Base-by-base conservation (phyloP, 2,329 filamentous ascomycete genomes). In the Exserohilum turcica region DNA sequence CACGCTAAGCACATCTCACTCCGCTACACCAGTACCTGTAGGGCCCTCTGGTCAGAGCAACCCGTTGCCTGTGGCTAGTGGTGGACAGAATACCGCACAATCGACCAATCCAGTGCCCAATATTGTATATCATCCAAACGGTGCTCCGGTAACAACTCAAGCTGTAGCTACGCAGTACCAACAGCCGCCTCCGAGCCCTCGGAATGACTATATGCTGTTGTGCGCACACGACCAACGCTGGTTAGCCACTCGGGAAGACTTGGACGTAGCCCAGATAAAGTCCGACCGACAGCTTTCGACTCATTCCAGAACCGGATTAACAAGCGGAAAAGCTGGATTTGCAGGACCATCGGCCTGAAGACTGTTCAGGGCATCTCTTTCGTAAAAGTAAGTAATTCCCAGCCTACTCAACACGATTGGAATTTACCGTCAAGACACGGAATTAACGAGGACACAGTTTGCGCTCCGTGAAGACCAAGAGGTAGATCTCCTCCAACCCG, bases 171-270 rank as follows among this genome's bases (percentile, higher is more conserved):
- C 21, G 21, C 21, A 24, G 21, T 24, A 7, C 7, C 21, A 24
- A 24, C 21, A 24, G 7, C 21, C 21, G 7, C 4, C 21, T 24
- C 21, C 21, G 4, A 7, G 21, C 21, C 7, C 21, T 7, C 21
- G 21, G 21, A 24, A 24, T 24, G 39, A 50, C n/a, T 50, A 36
- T n/a, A 43, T 50, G 5, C 47, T 50, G 1, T 33, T 50, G 12
- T 50, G 47, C 13, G 21, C 36, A 6, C 33, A 21, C 6, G 24
- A 36, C 12, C 35, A 50, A 13, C 37, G 18, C 7, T 43, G 16
- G 13, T 13, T 50, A 8, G 43, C 29, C 9, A 16, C 9, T 6
- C 47, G 47, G 13, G 21, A 43, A 8, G 47, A 50, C 18, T 21
- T 50, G 8, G 19, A 8, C n/a, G 13, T 50, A 7, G 18, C 31